Percentiles rank a stretch among this genome's conserved stretches.
Evolutionary conservation across 768 basidiomycete species (phyloP).

Genomic region (Kondoa subrosea): DNA sequence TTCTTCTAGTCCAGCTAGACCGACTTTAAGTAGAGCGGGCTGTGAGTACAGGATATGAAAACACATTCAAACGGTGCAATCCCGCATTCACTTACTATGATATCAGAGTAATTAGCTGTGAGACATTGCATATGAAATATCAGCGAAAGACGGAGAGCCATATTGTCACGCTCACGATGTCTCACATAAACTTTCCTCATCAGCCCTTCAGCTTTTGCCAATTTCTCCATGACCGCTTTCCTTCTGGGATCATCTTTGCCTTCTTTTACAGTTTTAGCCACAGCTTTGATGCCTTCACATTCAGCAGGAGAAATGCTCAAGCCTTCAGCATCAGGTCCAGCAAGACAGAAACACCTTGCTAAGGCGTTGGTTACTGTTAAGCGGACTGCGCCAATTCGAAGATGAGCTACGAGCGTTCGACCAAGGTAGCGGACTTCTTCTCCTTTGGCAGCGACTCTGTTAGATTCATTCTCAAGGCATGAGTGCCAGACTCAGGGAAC

Average conservation of each 20-base stretch:
- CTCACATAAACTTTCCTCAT: slow-evolving; percentile 24
- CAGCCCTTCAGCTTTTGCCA: slow-evolving; percentile 20
- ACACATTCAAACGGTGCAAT: not conserved
- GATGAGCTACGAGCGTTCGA: slow-evolving; percentile 53
- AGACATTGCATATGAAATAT: not conserved
- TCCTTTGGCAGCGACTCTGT: slow-evolving; percentile 51
- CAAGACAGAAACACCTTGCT: slow-evolving; percentile 56
- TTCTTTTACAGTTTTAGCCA: slow-evolving; percentile 14
- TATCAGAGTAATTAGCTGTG: slow-evolving; percentile 33
- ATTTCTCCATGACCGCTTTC: slow-evolving; percentile 14
- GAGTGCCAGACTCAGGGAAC: not conserved
- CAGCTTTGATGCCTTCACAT: slow-evolving; percentile 24
- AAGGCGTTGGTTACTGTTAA: slow-evolving; percentile 64
- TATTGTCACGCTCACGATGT: slow-evolving; percentile 21
- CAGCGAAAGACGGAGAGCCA: not conserved
- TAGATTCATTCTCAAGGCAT: not conserved
- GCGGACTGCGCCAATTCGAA: slow-evolving; percentile 75
- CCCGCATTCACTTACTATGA: slow-evolving; percentile 32
- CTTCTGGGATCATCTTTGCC: slow-evolving; percentile 17
- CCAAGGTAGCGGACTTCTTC: slow-evolving; percentile 76
- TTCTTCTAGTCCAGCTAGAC: slow-evolving; percentile 45
- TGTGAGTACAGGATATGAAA: not conserved
- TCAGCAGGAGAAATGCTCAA: slow-evolving; percentile 24
- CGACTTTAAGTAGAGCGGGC: slow-evolving; percentile 39
- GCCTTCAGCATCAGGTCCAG: not conserved